A percentile compares a stretch with the other conserved stretches of the same genome.
Conservation (phyloP, 75 land plant species). For the Isoetes taiwanensis region DNA sequence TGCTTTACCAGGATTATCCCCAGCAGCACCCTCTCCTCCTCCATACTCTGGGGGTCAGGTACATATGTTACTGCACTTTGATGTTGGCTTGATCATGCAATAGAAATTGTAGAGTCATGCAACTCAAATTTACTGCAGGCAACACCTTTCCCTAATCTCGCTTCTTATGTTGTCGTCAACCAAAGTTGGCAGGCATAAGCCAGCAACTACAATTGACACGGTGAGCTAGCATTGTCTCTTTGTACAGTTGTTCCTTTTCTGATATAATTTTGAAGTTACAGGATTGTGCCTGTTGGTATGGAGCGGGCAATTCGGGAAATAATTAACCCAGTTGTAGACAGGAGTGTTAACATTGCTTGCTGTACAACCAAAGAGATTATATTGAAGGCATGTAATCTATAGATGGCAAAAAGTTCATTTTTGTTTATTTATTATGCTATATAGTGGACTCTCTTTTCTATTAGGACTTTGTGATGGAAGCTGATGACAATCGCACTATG, state of each 20-base stretch:
- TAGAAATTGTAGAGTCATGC: no score
- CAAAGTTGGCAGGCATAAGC: conserved; percentile 51
- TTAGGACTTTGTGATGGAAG: conserved; percentile 92
- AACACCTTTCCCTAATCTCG: conserved; percentile 43
- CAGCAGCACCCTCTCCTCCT: conserved; percentile 34
- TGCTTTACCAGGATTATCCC: conserved; percentile 43
- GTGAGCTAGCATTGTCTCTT: conserved; percentile 22
- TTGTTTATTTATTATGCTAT: background rate
- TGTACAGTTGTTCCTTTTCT: background rate
- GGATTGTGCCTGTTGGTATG: conserved; percentile 75
- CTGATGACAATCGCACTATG: conserved; percentile 64
- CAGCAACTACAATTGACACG: conserved; percentile 66
- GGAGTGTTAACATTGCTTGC: conserved; percentile 88
- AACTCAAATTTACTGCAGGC: conserved; percentile 38
- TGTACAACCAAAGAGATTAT: conserved; percentile 93
- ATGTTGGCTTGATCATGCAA: background rate
- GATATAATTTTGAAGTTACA: conserved; percentile 14
- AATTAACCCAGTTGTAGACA: conserved; percentile 63
- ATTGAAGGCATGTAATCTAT: conserved; percentile 42
- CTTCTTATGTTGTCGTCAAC: conserved; percentile 60
- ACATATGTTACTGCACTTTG: background rate
- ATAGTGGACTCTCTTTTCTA: background rate
- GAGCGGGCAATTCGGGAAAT: conserved; percentile 85
- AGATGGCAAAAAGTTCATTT: background rate
- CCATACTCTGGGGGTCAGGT: conserved; percentile 66